A percentile compares a stretch with the other conserved stretches of the same genome.
Evolutionary conservation across 495 filamentous ascomycete genomes (phyloP).

Genomic region (Neurospora sp.): DNA sequence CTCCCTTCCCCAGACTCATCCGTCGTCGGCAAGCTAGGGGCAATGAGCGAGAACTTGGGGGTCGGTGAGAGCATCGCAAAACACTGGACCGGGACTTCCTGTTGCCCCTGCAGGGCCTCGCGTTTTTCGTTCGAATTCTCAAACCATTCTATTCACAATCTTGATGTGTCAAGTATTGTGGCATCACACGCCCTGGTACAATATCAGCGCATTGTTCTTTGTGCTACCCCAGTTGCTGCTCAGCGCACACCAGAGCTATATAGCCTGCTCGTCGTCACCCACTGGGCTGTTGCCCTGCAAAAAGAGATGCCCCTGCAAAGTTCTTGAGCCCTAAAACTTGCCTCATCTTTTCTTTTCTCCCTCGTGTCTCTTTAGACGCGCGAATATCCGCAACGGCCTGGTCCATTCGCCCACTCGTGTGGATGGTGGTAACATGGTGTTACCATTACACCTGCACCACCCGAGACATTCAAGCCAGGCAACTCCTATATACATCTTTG

Average conservation of each 20-base stretch:
- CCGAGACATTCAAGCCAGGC: not conserved
- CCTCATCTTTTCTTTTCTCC: not conserved
- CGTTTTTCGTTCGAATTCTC: not conserved
- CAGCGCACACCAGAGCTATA: constrained; percentile 15
- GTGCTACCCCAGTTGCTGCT: constrained; percentile 15
- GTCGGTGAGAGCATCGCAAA: not conserved
- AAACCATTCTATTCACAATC: not conserved
- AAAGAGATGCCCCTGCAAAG: constrained; percentile 10
- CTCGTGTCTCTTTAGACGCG: constrained; percentile 8
- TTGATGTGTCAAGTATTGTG: constrained; percentile 1
- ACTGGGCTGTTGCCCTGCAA: constrained; percentile 7
- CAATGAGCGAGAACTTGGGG: not conserved
- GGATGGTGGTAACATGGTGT: not conserved
- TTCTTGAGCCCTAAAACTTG: not conserved
- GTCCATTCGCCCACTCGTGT: not conserved
- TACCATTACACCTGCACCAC: not conserved
- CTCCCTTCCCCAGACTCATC: not conserved
- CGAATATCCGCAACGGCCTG: constrained; percentile 5
- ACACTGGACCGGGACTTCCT: not conserved
- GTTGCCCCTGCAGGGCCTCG: not conserved
- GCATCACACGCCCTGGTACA: constrained; percentile 14
- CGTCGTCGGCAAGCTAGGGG: not conserved
- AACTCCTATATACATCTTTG: not conserved
- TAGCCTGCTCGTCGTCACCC: constrained; percentile 16
- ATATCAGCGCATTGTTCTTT: constrained; percentile 16